Evolutionary conservation across 352 stramenopile species (phyloP).

Genomic region (Phytophthora pistaciae): DNA sequence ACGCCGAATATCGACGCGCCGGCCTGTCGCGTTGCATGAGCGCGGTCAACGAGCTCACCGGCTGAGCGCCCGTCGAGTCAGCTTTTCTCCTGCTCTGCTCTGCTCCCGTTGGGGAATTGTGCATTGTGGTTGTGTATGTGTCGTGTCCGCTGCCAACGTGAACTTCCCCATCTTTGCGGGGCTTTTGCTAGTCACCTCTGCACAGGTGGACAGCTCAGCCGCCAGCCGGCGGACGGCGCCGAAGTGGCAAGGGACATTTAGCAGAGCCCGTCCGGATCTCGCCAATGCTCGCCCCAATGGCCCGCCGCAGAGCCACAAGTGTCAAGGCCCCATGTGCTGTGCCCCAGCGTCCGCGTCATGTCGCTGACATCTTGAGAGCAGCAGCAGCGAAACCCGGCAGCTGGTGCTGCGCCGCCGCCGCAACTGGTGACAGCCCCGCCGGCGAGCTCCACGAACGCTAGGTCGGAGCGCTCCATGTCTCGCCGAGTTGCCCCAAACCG

Average conservation of each 20-base stretch:
- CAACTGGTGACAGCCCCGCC: slow-evolving; percentile 18
- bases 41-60: slow-evolving; percentile 28
- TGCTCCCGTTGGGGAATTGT: neutral
- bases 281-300: slow-evolving; percentile 19
- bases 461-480: slow-evolving; percentile 21
- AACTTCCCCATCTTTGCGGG: slow-evolving; percentile 14
- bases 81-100: slow-evolving; percentile 12
- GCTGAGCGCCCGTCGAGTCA: slow-evolving; percentile 27
- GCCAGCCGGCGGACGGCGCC: slow-evolving; percentile 31
- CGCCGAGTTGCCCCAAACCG: slow-evolving; percentile 19
- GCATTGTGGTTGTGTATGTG: too few species aligned
- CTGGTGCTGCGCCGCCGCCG: slow-evolving; percentile 14
- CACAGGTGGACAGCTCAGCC: slow-evolving; percentile 1
- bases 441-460: slow-evolving; percentile 14
- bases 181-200: slow-evolving; percentile 38
- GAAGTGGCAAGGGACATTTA: slow-evolving; percentile 43
- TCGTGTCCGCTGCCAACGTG: slow-evolving; percentile 24
- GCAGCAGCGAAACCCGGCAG: slow-evolving; percentile 25
- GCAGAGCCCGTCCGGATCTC: slow-evolving; percentile 39
- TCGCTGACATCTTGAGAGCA: slow-evolving; percentile 41
- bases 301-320: slow-evolving; percentile 33
- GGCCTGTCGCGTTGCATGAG: slow-evolving; percentile 31
- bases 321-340: slow-evolving; percentile 38
- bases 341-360: slow-evolving; percentile 36
- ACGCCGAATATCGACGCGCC: slow-evolving; percentile 20